Percentiles rank a stretch among this genome's conserved stretches.
phyloP scores from a whole-genome alignment of 768 basidiomycete genomes.

The Gloeostereum incarnatum region DNA sequence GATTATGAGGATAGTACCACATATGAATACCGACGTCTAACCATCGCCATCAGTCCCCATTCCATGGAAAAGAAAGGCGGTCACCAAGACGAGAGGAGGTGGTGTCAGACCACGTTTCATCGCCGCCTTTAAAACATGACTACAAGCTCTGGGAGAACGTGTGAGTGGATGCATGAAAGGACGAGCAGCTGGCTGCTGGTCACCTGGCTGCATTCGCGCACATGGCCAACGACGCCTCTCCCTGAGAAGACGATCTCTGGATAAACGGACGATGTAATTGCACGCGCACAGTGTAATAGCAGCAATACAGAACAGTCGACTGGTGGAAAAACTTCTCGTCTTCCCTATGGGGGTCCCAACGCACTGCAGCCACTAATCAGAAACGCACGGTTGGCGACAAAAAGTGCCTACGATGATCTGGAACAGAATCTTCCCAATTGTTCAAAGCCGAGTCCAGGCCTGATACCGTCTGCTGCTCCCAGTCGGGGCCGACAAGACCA shows the following conservation, averaged over 20 bases:
- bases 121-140: no score
- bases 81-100: no score
- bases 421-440: conserved; percentile 38
- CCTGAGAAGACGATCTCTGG: conserved; percentile 5
- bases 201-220: conserved; percentile 7
- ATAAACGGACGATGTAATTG: conserved; percentile 7
- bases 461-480: conserved; percentile 37
- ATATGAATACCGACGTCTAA: no score
- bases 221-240: conserved; percentile 9
- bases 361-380: conserved; percentile 2
- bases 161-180: no score
- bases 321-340: conserved; percentile 7
- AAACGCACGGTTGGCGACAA: background rate
- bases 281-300: conserved; percentile 7
- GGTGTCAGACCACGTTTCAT: no score
- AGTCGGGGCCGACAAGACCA: no score
- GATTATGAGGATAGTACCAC: no score
- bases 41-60: no score
- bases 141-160: no score
- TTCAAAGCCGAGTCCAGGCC: conserved; percentile 43
- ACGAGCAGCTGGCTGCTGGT: no score
- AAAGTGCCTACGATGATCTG: conserved; percentile 27
- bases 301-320: conserved; percentile 5
- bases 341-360: conserved; percentile 7
- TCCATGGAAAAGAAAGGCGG: no score